Conservation (phyloP, 805 yeast species). For the Jamesozyma spencerorum region DNA sequence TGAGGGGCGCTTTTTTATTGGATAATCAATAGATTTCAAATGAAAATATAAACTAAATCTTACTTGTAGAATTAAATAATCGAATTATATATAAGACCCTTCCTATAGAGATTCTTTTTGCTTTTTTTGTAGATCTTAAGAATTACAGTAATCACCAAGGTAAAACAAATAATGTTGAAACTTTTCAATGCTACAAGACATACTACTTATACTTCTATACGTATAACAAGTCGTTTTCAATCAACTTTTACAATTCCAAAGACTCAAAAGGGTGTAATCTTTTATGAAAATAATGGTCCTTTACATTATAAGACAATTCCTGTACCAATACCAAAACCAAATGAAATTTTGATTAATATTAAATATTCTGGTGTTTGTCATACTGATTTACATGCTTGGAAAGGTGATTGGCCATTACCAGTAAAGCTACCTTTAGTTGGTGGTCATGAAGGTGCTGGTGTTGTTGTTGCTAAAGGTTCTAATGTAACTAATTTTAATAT, state of each 20-base stretch:
- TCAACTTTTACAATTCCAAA: slow-evolving; percentile 32
- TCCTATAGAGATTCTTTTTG: no score
- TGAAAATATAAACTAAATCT: no score
- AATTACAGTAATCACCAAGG: no score
- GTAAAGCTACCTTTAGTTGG: slow-evolving; percentile 54
- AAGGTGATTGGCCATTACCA: slow-evolving; percentile 56
- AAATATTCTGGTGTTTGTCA: slow-evolving; percentile 61
- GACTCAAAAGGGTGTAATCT: slow-evolving; percentile 45
- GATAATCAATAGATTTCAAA: no score
- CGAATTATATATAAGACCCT: no score
- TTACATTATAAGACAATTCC: slow-evolving; percentile 44
- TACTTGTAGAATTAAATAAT: no score
- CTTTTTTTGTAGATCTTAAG: no score
- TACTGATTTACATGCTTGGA: slow-evolving; percentile 60
- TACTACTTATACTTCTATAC: no score
- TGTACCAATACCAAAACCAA: slow-evolving; percentile 49
- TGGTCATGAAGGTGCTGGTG: slow-evolving; percentile 64
- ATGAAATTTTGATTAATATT: slow-evolving; percentile 48
- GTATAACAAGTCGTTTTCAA: slow-evolving; percentile 11
- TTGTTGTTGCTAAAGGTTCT: slow-evolving; percentile 50
- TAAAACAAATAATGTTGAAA: no score
- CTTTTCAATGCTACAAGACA: no score
- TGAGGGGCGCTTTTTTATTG: no score
- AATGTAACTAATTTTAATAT: slow-evolving; percentile 46
- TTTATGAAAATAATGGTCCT: slow-evolving; percentile 42